Evolutionary conservation across 805 yeast species (phyloP), one percentile per base, ranked within the genome.

Genomic region (Alloascoidea africana): DNA sequence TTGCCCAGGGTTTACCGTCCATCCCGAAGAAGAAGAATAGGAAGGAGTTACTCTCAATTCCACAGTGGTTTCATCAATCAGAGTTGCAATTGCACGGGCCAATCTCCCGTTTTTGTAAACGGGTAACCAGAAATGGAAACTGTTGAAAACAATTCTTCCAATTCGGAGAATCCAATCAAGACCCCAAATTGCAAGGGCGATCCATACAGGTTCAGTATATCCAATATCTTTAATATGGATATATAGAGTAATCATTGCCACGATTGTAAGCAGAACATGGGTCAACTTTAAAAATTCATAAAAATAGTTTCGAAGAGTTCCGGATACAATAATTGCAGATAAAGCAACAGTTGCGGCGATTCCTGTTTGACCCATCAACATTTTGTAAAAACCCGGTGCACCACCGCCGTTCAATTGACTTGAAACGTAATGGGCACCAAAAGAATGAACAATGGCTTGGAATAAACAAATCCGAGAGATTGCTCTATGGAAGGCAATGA

Each of bases 131-230:
- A 38, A 47, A 27, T 39, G 39, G 34, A 37, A 55, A 32, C 58
- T 57, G 45, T 54, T 41, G 18, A 50, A 41, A 2, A 60, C 49
- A 1, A 82, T 54, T 38, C 81, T 63, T 1, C 62, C 56, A 6
- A 74, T 41, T 44, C 94, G 65, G 13, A 76, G 43, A 1, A 72
- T 37, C 51, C 85, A 64, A 50, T 83, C 91, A 38, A 68, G 60
- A 0, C 61, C 65, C 93, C 93, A 83, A 3, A 83, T 56, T 0
- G 68, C 74, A 44, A 70, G 66, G 5, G 77, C 54, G 4, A 69
- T 63, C 42, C 70, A 72, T 3, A 71, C 50, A 48, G 72, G 73
- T 42, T 64, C 66, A 45, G 62, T 62, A 66, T 73, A 74, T 0
- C 76, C 76, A 35, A 71, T 60, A 46, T 46, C 66, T 47, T n/a